phyloP scores from a whole-genome alignment of 2,329 filamentous ascomycete species.

The Fusarium armeniacum region DNA sequence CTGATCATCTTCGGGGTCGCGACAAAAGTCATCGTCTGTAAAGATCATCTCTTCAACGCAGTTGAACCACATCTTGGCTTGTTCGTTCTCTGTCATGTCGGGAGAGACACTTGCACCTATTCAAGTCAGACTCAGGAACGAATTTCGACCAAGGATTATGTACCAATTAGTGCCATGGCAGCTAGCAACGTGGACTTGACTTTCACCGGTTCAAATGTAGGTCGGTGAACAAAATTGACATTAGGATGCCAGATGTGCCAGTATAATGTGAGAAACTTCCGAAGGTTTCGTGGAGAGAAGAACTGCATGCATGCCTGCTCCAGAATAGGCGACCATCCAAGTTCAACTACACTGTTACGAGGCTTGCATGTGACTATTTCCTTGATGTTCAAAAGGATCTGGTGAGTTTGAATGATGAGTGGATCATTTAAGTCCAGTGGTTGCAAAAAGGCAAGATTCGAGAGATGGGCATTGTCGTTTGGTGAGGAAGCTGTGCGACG shows the following conservation, averaged over 20 bases:
- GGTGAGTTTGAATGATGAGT: not conserved
- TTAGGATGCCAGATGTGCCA: constrained; percentile 19
- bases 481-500: accelerated
- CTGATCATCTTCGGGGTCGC: not conserved
- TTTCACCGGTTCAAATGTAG: not conserved
- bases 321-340: not conserved
- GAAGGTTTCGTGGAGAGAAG: not conserved
- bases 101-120: not conserved
- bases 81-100: not conserved
- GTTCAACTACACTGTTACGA: constrained; percentile 3
- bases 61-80: constrained; percentile 7
- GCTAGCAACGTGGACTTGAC: not conserved
- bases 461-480: too few species aligned
- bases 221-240: constrained; percentile 5
- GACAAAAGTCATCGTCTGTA: constrained; percentile 5
- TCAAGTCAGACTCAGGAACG: not conserved
- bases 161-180: constrained; percentile 8
- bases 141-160: accelerated
- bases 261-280: not conserved
- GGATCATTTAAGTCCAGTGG: not conserved
- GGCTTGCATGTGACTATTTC: constrained; percentile 1
- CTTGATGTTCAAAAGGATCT: constrained; percentile 10
- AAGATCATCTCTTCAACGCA: not conserved
- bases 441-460: too few species aligned
- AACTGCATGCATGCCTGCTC: constrained; percentile 2